phyloP scores from a whole-genome alignment of 805 yeast species.

The Groenewaldozyma tartarivorans region DNA sequence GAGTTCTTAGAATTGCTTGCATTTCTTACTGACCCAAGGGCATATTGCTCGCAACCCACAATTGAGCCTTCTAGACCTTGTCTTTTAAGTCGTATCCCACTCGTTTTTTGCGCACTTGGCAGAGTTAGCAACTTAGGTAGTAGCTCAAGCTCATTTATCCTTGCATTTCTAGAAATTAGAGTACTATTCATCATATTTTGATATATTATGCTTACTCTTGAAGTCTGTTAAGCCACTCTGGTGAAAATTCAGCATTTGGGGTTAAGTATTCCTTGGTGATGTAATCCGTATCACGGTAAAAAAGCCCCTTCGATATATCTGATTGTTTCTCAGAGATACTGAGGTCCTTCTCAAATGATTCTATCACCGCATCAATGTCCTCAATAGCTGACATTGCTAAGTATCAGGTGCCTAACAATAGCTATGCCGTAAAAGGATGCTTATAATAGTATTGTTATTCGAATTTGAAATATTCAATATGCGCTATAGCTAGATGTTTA shows the following conservation, averaged over 20 bases:
- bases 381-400: no score
- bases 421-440: no score
- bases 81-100: slow-evolving; percentile 59
- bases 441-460: no score
- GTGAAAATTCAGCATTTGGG: slow-evolving; percentile 54
- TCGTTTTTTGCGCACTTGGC: slow-evolving; percentile 57
- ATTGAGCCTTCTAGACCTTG: slow-evolving; percentile 67
- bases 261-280: slow-evolving; percentile 40
- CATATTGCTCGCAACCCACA: slow-evolving; percentile 50
- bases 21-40: slow-evolving; percentile 17
- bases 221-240: slow-evolving; percentile 62
- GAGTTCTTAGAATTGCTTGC: slow-evolving; percentile 47
- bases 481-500: no score
- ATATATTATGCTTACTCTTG: slow-evolving; percentile 34
- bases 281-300: slow-evolving; percentile 8
- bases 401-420: no score
- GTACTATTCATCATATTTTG: background rate
- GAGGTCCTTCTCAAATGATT: no score
- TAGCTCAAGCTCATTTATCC: slow-evolving; percentile 27
- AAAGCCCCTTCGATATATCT: background rate
- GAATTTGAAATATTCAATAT: no score
- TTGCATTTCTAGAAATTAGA: slow-evolving; percentile 11
- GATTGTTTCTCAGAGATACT: no score
- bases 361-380: no score
- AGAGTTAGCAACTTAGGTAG: slow-evolving; percentile 41